Evolutionary conservation across 1,284 basidiomycete species (phyloP).

Genomic region (Microbotryomycetes sp.): DNA sequence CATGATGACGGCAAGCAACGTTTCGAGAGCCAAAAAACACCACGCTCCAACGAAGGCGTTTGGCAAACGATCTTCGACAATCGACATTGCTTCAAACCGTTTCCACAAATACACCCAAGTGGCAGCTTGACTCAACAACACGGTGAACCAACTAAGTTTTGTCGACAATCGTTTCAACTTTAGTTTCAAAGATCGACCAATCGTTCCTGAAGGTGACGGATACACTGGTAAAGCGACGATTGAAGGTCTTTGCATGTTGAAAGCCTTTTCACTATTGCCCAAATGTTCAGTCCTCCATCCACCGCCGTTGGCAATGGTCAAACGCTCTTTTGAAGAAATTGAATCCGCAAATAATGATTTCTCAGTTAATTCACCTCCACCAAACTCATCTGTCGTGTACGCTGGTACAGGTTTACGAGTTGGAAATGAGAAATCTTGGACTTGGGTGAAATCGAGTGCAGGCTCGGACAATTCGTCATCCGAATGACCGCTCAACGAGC

Average conservation of each 20-base stretch:
- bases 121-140: slow-evolving; percentile 5
- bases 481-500: slow-evolving; percentile 5
- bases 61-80: slow-evolving; percentile 22
- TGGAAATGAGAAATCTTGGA: slow-evolving; percentile 26
- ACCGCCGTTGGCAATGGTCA: background rate
- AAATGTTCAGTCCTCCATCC: slow-evolving; percentile 28
- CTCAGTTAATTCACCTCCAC: slow-evolving; percentile 4
- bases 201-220: slow-evolving; percentile 14
- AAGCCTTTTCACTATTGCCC: slow-evolving; percentile 10
- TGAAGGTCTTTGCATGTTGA: slow-evolving; percentile 13
- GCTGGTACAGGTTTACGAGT: background rate
- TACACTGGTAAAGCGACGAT: slow-evolving; percentile 32
- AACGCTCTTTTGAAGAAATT: background rate
- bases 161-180: slow-evolving; percentile 6
- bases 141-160: slow-evolving; percentile 9
- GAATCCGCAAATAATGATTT: slow-evolving; percentile 5
- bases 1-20: slow-evolving; percentile 27
- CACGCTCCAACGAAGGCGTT: slow-evolving; percentile 32
- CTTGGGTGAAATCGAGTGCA: background rate
- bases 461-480: slow-evolving; percentile 12
- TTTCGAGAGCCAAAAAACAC: slow-evolving; percentile 33
- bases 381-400: background rate
- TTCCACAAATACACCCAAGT: slow-evolving; percentile 20
- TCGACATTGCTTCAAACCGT: slow-evolving; percentile 9
- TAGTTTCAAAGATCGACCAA: slow-evolving; percentile 3